Base-by-base conservation (phyloP, 345 rosid genomes). In the Eutrema yunnanense region DNA sequence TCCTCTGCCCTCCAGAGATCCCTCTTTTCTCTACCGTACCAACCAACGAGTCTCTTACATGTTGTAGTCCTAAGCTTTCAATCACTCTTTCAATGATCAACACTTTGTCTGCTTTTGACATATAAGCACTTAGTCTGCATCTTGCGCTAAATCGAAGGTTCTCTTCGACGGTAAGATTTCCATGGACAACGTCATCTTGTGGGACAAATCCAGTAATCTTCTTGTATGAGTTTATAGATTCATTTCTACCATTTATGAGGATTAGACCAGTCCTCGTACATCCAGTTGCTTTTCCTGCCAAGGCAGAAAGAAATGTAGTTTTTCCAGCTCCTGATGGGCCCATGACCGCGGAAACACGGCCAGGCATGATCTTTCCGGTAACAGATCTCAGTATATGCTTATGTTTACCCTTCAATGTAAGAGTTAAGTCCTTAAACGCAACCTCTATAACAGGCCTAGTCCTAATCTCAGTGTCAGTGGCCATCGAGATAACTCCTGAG, bases 331-430 rank as follows among this genome's bases (percentile, higher is more conserved):
- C 98, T 6, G 98, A 92, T 65, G 96, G 98, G 53, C 98, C 98
- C 98, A 92, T 92, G 71, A 92, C 96, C n/a, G 98, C 96, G n/a
- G 96, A 88, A 61, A 92, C 92, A 79, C 98, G 87, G 37, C 96
- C 98, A 0, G 98, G 96, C 83, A 80, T 83, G 71, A 89, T 66
- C 85, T 92, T 89, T 72, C 98, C 98, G 0, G 85, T 86, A 33
- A 92, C 94, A 65, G 86, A 83, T 69, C 92, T 85, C 71, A 92
- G 81, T 49, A 92, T 78, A 82, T 89, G 92, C 73, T 84, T 92
- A 72, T 80, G 74, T 71, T 86, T 88, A 19, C 90, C 92, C 77
- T 83, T 92, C 80, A 92, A 71, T 32, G 92, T 89, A 49, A 92
- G 90, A 4, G 96, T 89, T 69, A 92, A 43, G 69, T 89, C 98